Base-by-base conservation (phyloP, 352 stramenopile genomes). In the Pythium myriotylum region DNA sequence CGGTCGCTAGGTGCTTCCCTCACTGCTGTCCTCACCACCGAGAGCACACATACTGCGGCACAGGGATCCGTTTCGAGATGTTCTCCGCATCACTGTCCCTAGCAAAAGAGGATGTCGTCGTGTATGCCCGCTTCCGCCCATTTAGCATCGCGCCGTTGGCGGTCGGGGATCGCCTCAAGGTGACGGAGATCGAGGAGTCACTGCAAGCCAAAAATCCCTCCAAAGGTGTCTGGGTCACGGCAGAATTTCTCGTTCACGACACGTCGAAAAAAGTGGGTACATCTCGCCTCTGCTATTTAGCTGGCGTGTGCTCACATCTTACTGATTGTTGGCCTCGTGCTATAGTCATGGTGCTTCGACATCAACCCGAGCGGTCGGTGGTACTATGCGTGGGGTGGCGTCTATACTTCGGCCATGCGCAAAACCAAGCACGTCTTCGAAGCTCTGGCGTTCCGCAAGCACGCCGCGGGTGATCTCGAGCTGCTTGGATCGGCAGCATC, bases 11-110 rank as follows among this genome's bases (percentile, higher is more conserved):
- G 19, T 48, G 41, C n/a, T 59, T 65, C 39, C 58, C 58, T 13
- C 59, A 67, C 54, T 67, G 59, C 49, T 61, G 50, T 19, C 49
- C 59, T 6, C n/a, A 47, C 35, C 59, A 67, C 33, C 45, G 33
- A 40, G 42, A 60, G 35, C 59, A 50, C 51, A 67, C 50, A 23
- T 67, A 67, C 54, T 67, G 59, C 47, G 59, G 59, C 45, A 47
- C 59, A 26, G 3, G 27, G 1, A n/a, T 67, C 22, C 35, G 35
- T 37, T 16, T 61, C 13, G 20, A 45, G 17, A 13, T 59, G 20
- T 13, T 14, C 14, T 4, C 17, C 41, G 41, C 8, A 3, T 26
- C 17, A 16, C 13, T 20, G 37, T 6, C 37, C n/a, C 13, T 20
- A 3, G 8, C 2, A 48, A 24, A 48, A 23, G 45, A 56, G 16